Conservation (phyloP, 371 early-diverging fungal species). For the Saksenaea vasiformis region DNA sequence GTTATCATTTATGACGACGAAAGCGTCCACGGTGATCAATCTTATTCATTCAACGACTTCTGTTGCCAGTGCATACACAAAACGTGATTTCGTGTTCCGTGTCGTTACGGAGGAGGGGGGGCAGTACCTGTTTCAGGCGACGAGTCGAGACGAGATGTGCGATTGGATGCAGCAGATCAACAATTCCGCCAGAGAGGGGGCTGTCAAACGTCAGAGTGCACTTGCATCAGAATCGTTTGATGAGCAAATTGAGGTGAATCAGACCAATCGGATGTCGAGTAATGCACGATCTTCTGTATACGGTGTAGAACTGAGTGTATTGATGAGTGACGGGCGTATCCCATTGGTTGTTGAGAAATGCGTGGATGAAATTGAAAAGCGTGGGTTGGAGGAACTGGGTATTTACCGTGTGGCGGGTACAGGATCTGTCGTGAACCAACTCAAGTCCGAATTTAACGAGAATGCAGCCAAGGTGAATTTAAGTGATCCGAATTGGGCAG, state of each 20-base stretch:
- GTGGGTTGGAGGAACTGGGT: slow-evolving; percentile 84
- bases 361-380: slow-evolving; percentile 72
- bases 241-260: slow-evolving; percentile 4
- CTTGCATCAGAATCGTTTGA: slow-evolving; percentile 35
- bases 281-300: slow-evolving; percentile 44
- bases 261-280: not conserved
- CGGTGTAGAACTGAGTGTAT: slow-evolving; percentile 60
- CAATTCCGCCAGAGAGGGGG: slow-evolving; percentile 75
- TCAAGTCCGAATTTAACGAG: slow-evolving; percentile 65
- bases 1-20: slow-evolving; percentile 23
- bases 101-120: slow-evolving; percentile 86
- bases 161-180: slow-evolving; percentile 77
- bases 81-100: slow-evolving; percentile 79
- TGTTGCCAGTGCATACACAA: slow-evolving; percentile 69
- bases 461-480: slow-evolving; percentile 60
- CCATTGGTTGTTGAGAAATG: slow-evolving; percentile 72
- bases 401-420: slow-evolving; percentile 83
- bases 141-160: slow-evolving; percentile 72
- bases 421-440: slow-evolving; percentile 63
- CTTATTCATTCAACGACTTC: slow-evolving; percentile 77
- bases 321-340: slow-evolving; percentile 63
- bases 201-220: slow-evolving; percentile 63
- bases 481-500: slow-evolving; percentile 68
- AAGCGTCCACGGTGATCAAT: slow-evolving; percentile 78
- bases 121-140: slow-evolving; percentile 75